A percentile compares a stretch with the other conserved stretches of the same genome.
Conservation (phyloP, 2,329 filamentous ascomycete genomes). For the Phyllosticta ampelicida region DNA sequence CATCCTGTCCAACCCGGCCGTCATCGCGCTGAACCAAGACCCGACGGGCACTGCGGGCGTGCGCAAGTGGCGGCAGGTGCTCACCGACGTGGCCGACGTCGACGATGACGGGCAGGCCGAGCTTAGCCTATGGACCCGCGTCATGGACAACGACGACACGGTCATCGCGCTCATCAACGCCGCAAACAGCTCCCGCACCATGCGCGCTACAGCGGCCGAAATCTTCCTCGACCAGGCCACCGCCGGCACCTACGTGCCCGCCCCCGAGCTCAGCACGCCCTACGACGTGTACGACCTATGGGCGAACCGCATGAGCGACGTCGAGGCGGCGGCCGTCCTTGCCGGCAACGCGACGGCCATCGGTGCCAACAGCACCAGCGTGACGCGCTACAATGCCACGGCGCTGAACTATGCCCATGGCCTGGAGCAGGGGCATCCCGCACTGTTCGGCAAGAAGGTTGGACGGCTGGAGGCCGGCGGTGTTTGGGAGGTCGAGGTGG, state of each 20-base stretch:
- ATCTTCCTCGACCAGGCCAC: slow-evolving; percentile 42
- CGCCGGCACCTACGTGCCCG: slow-evolving; percentile 27
- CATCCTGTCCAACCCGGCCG: slow-evolving; percentile 38
- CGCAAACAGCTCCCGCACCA: slow-evolving; percentile 29
- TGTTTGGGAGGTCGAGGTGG: slow-evolving; percentile 34
- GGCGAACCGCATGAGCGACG: slow-evolving; percentile 43
- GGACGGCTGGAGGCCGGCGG: slow-evolving; percentile 31
- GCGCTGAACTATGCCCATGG: slow-evolving; percentile 39
- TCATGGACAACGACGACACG: slow-evolving; percentile 36
- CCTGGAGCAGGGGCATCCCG: slow-evolving; percentile 30
- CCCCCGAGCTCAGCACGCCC: slow-evolving; percentile 29
- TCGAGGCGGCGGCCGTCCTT: slow-evolving; percentile 35
- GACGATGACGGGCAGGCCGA: slow-evolving; percentile 36
- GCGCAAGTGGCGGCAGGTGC: slow-evolving; percentile 31
- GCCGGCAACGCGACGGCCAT: slow-evolving; percentile 26
- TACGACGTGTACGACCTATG: slow-evolving; percentile 48
- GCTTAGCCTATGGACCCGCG: slow-evolving; percentile 41
- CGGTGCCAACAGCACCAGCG: slow-evolving; percentile 20
- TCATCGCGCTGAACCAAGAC: slow-evolving; percentile 42
- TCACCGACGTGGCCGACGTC: slow-evolving; percentile 29
- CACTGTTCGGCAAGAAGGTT: slow-evolving; percentile 37
- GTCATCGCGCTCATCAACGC: slow-evolving; percentile 43
- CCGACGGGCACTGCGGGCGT: slow-evolving; percentile 31
- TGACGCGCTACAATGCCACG: slow-evolving; percentile 39
- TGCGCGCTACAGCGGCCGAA: slow-evolving; percentile 43